Base-by-base conservation (phyloP, 768 basidiomycete species). In the Pleurotus platypus region DNA sequence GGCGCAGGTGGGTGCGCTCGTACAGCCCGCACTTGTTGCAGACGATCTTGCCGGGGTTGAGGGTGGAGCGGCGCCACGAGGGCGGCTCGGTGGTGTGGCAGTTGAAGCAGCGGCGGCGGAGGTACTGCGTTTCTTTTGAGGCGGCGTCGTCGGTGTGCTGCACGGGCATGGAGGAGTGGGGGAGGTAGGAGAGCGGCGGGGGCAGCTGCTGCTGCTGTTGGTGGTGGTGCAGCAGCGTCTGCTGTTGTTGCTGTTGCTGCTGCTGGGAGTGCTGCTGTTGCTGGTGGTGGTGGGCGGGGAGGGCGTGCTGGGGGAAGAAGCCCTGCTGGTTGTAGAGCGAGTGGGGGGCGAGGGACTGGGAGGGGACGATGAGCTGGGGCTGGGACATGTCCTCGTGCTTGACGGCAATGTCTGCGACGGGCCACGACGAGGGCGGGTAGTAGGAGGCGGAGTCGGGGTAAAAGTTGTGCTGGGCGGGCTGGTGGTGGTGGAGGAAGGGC, bases 21-120 rank as follows among this genome's bases (percentile, higher is more conserved):
- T 94, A 94, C 39, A 94, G 79, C 8, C 92, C 92, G 62, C 92
- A 94, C 76, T 94, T 94, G 80, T 94, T 94, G 81, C 92, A 94
- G 46, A 94, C 92, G 66, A 94, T 94, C 73, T 94, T 94, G 61
- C 92, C 92, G 0, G 89, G 90, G 70, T 92, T 91, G 66, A 94
- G 86, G 4, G 92, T 93, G 27, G 85, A 87, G 46, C 92, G 84
- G 55, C 92, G 86, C 92, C 92, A 94, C 22, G 84, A 86, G 5
- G 92, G 92, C 0, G 92, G 92, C 68, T 94, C 92, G 1, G 92
- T 94, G 16, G 92, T 92, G 67, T 92, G 91, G 74, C 92, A 94
- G 72, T 94, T 94, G 79, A 88, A 90, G 74, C 92, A 94, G 7
- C 90, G 80, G 39, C 92, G 80, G 20, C 92, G 89, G 56, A 94